Evolutionary conservation across 1,284 basidiomycete species (phyloP).

Genomic region (Leccinum subrobustum): DNA sequence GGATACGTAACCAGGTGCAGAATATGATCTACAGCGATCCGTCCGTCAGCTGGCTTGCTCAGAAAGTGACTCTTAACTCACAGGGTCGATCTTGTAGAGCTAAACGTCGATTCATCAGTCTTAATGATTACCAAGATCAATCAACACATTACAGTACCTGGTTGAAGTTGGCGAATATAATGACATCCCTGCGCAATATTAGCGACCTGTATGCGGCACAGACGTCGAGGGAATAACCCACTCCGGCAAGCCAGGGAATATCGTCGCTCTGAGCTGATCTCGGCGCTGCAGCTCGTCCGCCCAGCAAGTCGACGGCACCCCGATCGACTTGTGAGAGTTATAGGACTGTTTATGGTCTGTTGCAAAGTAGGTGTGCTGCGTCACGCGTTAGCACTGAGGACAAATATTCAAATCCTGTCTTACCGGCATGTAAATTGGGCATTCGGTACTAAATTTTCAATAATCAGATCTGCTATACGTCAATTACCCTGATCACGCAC

Average conservation of each 20-base stretch:
- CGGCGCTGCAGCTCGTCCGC: slow-evolving; percentile 47
- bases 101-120: slow-evolving; percentile 24
- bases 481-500: slow-evolving; percentile 33
- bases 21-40: slow-evolving; percentile 41
- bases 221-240: slow-evolving; percentile 23
- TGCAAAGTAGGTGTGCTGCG: slow-evolving; percentile 56
- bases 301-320: slow-evolving; percentile 39
- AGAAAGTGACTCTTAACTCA: slow-evolving; percentile 20
- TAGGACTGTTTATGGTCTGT: slow-evolving; percentile 59
- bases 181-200: slow-evolving; percentile 35
- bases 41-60: slow-evolving; percentile 4
- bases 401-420: slow-evolving; percentile 6
- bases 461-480: slow-evolving; percentile 12
- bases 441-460: slow-evolving; percentile 37
- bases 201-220: neutral
- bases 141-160: slow-evolving; percentile 40
- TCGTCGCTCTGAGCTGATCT: slow-evolving; percentile 40
- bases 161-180: slow-evolving; percentile 67
- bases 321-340: slow-evolving; percentile 19
- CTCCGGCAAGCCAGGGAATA: slow-evolving; percentile 51
- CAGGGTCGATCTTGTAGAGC: slow-evolving; percentile 58
- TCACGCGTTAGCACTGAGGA: slow-evolving; percentile 2
- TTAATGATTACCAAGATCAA: slow-evolving; percentile 4
- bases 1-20: slow-evolving; percentile 55
- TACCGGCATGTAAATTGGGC: slow-evolving; percentile 54